Conservation (phyloP, 2,329 filamentous ascomycete genomes). For the Fonsecaea monophora region DNA sequence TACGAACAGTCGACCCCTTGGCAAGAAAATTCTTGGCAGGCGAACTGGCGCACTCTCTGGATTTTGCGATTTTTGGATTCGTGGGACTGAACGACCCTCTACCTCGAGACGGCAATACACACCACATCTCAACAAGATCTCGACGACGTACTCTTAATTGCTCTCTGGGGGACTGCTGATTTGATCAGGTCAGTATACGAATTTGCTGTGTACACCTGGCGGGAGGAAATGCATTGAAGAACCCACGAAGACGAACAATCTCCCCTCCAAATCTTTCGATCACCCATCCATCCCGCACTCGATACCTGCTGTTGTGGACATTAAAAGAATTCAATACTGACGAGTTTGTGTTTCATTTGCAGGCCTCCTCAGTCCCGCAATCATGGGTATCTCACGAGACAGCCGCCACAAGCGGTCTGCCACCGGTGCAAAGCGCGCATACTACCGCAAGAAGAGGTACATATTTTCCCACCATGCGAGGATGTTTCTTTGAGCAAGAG, state of each 20-base stretch:
- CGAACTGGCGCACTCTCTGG: constrained; percentile 10
- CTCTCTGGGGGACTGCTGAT: constrained; percentile 35
- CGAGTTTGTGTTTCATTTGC: constrained; percentile 7
- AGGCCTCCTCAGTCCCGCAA: constrained; percentile 70
- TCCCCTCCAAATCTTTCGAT: background rate
- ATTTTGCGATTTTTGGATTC: constrained; percentile 12
- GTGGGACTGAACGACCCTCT: constrained; percentile 5
- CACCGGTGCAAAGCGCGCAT: constrained; percentile 96
- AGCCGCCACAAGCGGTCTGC: constrained; percentile 99
- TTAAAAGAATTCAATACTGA: constrained; percentile 8
- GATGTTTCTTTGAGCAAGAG: background rate
- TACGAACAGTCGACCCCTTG: background rate
- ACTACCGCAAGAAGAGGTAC: constrained; percentile 74
- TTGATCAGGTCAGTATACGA: constrained; percentile 34
- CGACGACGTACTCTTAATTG: constrained; percentile 33
- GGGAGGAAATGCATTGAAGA: constrained; percentile 3
- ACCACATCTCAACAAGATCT: constrained; percentile 24
- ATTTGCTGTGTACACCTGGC: background rate
- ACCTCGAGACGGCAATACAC: constrained; percentile 10
- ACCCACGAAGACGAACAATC: background rate
- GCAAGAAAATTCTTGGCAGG: constrained; percentile 11
- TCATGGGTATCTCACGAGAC: constrained; percentile 99
- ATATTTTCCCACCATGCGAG: constrained; percentile 31
- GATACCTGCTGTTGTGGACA: background rate
- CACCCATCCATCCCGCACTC: constrained; percentile 1